Base-by-base conservation (phyloP, 1,139 yeast genomes). In the Lodderomyces jiufengensis region DNA sequence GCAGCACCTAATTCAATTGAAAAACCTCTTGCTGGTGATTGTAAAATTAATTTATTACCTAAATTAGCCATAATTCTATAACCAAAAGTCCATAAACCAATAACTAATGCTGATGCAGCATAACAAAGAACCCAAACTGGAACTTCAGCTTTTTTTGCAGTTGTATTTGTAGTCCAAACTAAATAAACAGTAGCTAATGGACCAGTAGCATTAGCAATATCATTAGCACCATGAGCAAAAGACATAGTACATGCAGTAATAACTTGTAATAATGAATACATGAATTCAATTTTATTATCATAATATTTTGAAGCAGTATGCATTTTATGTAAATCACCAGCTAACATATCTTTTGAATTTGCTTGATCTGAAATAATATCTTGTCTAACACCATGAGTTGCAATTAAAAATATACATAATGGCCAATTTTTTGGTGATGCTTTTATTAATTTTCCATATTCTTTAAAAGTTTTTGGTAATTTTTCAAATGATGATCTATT, bases 21-120 rank as follows among this genome's bases (percentile, higher is more conserved):
- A 52, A 81, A 84, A n/a, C 92, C 92, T 61, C 92, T 72, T 5
- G 87, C 71, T 33, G 94, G 94, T 1, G 90, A 81, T 63, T 81
- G 88, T 49, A 80, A 70, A 42, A 84, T 83, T 60, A 83, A 65
- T 54, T 78, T 79, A 66, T 83, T 83, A 57, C 92, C 94, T 59
- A 83, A 70, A 54, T 78, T 76, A 40, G 73, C 59, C 82, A 83
- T 81, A 50, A 83, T 77, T 51, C 73, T 73, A 69, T 81, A 83
- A 45, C 90, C 90, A 44, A 64, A 81, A 32, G 80, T 79, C 87
- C 87, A 81, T 45, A 73, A 57, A 39, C 94, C 94, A 49, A 83
- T 57, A 27, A 77, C 84, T 45, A 83, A 66, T 11, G 86, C 76
- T 37, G 66, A 78, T 40, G 83, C 90, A 38, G 87, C 78, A 54